Evolutionary conservation across 108 stramenopile species (phyloP).

Genomic region (Seminavis robusta): DNA sequence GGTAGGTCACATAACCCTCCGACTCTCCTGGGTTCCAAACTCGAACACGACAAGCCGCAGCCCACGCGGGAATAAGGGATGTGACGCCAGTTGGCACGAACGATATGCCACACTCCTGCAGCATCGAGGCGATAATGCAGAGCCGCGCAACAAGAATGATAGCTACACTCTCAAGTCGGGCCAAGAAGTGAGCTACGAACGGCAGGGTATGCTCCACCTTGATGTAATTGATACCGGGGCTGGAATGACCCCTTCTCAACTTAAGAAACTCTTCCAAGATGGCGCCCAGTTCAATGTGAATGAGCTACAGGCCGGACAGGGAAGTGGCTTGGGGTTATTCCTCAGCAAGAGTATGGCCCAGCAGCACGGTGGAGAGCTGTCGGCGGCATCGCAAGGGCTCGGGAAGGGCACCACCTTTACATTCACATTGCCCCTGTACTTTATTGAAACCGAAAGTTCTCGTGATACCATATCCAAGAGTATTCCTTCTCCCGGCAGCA

Average conservation of each 20-base stretch:
- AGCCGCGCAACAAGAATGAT: background rate
- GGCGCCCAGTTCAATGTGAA: constrained; percentile 52
- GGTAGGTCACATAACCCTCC: too few species aligned
- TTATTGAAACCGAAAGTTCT: constrained; percentile 4
- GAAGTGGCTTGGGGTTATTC: constrained; percentile 43
- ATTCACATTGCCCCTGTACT: constrained; percentile 11
- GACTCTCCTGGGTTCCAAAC: too few species aligned
- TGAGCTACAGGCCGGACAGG: constrained; percentile 44
- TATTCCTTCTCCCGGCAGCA: background rate
- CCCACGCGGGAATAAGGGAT: too few species aligned
- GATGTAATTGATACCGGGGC: constrained; percentile 42
- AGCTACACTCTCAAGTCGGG: background rate
- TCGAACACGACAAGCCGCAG: too few species aligned
- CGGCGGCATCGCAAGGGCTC: constrained; percentile 34
- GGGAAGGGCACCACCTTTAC: constrained; percentile 31
- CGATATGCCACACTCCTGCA: too few species aligned
- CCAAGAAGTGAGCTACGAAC: background rate
- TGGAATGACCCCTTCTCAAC: constrained; percentile 35
- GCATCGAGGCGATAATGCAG: too few species aligned
- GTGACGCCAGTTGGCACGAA: too few species aligned
- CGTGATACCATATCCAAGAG: background rate
- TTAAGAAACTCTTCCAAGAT: constrained; percentile 27
- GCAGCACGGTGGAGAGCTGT: constrained; percentile 36
- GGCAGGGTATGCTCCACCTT: constrained; percentile 20
- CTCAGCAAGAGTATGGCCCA: constrained; percentile 43